Evolutionary conservation across 1,139 yeast genomes (phyloP).

Genomic region (Saccharomyces hybrid): DNA sequence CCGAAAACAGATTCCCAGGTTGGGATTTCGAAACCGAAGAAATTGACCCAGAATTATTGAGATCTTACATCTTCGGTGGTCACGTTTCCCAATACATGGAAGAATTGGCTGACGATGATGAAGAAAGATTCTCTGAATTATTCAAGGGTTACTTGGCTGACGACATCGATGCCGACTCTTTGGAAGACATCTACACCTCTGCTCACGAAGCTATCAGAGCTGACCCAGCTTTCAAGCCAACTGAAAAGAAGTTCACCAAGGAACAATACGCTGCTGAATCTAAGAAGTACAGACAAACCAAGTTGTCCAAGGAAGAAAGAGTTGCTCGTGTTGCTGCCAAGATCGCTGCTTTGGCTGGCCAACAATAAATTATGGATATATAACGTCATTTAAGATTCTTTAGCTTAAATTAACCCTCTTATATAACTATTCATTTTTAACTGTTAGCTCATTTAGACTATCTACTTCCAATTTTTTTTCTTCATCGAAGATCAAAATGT

Average conservation of each 20-base stretch:
- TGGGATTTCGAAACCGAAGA: constrained; percentile 98
- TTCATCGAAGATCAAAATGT: too few species aligned
- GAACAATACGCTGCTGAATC: constrained; percentile 97
- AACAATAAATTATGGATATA: constrained; percentile 19
- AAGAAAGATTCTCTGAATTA: constrained; percentile 95
- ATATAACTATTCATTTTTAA: constrained; percentile 2
- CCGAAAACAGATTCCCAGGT: constrained; percentile 99
- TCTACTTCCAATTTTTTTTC: not conserved
- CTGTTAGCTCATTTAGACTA: not conserved
- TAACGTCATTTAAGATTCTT: constrained; percentile 1
- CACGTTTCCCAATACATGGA: constrained; percentile 99
- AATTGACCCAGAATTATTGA: constrained; percentile 93
- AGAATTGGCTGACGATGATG: constrained; percentile 99
- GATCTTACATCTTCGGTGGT: constrained; percentile 99
- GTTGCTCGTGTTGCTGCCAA: constrained; percentile 80
- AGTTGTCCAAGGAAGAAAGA: constrained; percentile 90
- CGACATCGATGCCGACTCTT: constrained; percentile 92
- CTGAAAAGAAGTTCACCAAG: constrained; percentile 91
- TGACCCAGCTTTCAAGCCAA: constrained; percentile 86
- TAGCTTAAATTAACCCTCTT: constrained; percentile 2
- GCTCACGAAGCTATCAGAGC: constrained; percentile 97
- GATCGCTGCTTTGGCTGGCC: constrained; percentile 64
- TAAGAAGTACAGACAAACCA: constrained; percentile 81
- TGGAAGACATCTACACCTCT: constrained; percentile 90
- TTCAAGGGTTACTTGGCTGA: constrained; percentile 96